phyloP scores from a whole-genome alignment of 768 basidiomycete species.

The Boletus eberwhitei region DNA sequence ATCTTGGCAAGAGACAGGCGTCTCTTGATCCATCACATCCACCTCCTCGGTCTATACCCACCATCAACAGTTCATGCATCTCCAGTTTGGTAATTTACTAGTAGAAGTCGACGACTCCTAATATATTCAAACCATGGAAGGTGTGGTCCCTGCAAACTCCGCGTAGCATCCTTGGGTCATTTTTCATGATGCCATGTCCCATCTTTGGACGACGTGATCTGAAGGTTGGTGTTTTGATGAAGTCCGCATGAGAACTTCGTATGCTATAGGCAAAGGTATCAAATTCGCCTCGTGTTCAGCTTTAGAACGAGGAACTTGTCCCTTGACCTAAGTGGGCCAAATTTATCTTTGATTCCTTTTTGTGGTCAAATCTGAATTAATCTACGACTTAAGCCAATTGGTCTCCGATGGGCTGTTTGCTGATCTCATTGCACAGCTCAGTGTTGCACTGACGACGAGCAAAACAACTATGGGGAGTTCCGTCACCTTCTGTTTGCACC shows the following conservation, averaged over 20 bases:
- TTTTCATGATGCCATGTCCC: constrained; percentile 1
- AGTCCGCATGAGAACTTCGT: constrained; percentile 11
- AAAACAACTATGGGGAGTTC: background rate
- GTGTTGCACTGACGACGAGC: constrained; percentile 10
- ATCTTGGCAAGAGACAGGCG: constrained; percentile 4
- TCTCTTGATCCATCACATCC: constrained; percentile 8
- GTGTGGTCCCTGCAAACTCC: constrained; percentile 19
- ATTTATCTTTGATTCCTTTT: constrained; percentile 3
- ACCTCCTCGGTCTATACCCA: constrained; percentile 27
- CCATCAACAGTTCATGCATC: constrained; percentile 4
- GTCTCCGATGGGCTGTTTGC: background rate
- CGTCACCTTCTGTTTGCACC: constrained; percentile 13
- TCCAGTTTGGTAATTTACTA: constrained; percentile 7
- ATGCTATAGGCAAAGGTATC: constrained; percentile 2
- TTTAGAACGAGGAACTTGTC: constrained; percentile 1
- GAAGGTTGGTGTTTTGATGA: constrained; percentile 12
- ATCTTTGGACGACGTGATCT: constrained; percentile 11
- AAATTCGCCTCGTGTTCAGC: constrained; percentile 17
- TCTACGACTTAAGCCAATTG: background rate
- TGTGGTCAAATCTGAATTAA: background rate
- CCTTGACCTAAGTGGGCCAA: constrained; percentile 1
- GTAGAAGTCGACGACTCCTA: background rate
- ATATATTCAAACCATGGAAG: constrained; percentile 9
- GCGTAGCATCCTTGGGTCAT: constrained; percentile 9
- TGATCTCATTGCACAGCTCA: constrained; percentile 8